Evolutionary conservation across 2,329 filamentous ascomycete species (phyloP), one percentile per base, ranked within the genome.

Genomic region (Aspergillus flavus): DNA sequence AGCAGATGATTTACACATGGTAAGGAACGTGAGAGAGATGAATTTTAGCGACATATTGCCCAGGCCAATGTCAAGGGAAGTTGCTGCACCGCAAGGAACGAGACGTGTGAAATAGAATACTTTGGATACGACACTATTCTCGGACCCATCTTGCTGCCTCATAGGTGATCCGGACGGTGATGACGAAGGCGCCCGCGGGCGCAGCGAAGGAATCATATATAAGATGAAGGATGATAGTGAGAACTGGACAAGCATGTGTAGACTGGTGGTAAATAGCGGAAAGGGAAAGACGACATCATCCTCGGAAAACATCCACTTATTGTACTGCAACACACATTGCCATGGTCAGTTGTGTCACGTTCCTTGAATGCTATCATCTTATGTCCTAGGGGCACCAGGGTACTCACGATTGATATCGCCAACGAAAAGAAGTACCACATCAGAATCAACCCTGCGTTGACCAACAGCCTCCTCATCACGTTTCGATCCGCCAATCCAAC

Each of bases 301-400:
- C 65, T 90, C 86, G 73, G 92, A 91, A 80, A 99, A 98, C 94
- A 99, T 98, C 95, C 95, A 98, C 82, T 97, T 98, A 85, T 99
- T 99, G 84, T 98, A 99, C 90, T 95, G 70, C 43, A 60, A 11
- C 54, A 28, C 28, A 39, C 21, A 28, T 9, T 23, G 26, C 46
- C 46, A 21, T 9, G 32, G 45, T 41, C 34, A 57, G 55, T 61
- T 30, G 46, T 48, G 52, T 36, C 52, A 57, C 23, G 46, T 7
- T 23, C 21, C 11, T 34, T 10, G 23, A 32, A 23, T 23, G 16
- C 21, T 14, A 60, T 61, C 53, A 60, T 61, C 53, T 30, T 30
- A 32, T 36, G 9, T 57, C 32, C 50, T 5, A 28, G 19, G 30
- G 26, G 34, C 2, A 32, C 39, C 45, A 23, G 26, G 41, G 36